phyloP scores from a whole-genome alignment of 2,329 filamentous ascomycete species.

The Epichloe sylvatica region DNA sequence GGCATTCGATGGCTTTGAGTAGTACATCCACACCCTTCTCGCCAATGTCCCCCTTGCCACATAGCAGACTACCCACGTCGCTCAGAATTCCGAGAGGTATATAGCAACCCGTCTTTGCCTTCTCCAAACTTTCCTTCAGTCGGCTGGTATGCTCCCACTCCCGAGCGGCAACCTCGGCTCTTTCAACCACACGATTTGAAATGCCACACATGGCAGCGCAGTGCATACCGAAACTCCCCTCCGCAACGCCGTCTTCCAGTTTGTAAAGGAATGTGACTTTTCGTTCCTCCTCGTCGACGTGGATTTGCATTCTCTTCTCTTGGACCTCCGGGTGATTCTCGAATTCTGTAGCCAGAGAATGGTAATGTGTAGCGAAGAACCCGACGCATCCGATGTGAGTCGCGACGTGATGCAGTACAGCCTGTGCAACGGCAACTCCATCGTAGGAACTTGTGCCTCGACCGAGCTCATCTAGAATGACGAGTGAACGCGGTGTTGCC shows the following conservation, averaged over 20 bases:
- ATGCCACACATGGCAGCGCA: slow-evolving; percentile 98
- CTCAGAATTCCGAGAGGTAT: slow-evolving; percentile 78
- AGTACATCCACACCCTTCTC: slow-evolving; percentile 45
- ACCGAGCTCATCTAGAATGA: slow-evolving; percentile 92
- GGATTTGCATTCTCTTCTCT: slow-evolving; percentile 83
- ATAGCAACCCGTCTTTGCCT: slow-evolving; percentile 63
- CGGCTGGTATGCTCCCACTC: slow-evolving; percentile 94
- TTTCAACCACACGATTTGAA: slow-evolving; percentile 62
- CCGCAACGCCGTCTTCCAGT: slow-evolving; percentile 82
- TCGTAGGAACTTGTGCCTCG: slow-evolving; percentile 93
- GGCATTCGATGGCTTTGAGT: slow-evolving; percentile 43
- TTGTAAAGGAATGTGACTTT: slow-evolving; percentile 96
- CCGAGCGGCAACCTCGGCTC: slow-evolving; percentile 74
- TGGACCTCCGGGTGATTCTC: slow-evolving; percentile 75
- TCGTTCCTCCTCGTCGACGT: slow-evolving; percentile 71
- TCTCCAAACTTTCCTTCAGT: slow-evolving; percentile 76
- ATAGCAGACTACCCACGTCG: slow-evolving; percentile 67
- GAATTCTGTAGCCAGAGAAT: slow-evolving; percentile 85
- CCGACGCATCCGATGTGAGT: slow-evolving; percentile 86
- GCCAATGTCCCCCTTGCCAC: slow-evolving; percentile 37
- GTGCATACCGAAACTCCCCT: slow-evolving; percentile 98
- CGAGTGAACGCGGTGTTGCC: slow-evolving; percentile 82
- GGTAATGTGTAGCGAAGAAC: slow-evolving; percentile 97
- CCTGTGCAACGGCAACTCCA: slow-evolving; percentile 89
- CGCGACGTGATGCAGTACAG: slow-evolving; percentile 90